These are phyloP conservation scores for Pestalotiopsis sp. DNA, from an alignment of 2,329 filamentous ascomycete genomes.

Conservation along the genomic window DNA sequence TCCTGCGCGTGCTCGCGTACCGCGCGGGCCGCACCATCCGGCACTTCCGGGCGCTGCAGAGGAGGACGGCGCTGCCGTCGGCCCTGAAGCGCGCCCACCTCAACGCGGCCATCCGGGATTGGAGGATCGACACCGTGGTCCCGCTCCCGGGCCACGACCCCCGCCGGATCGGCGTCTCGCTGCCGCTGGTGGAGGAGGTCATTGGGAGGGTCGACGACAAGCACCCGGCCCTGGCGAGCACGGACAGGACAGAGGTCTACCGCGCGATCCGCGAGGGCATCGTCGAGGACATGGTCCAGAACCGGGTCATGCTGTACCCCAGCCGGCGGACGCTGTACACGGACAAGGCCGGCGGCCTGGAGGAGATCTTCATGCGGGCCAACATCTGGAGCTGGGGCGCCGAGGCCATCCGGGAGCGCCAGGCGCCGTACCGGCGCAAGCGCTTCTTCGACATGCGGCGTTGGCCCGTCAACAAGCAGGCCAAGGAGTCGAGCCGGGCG, in stretches of 20 bases:
- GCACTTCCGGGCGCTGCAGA: conserved; percentile 22
- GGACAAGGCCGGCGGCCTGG: conserved; percentile 19
- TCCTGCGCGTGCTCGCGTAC: conserved; percentile 37
- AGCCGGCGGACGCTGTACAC: conserved; percentile 28
- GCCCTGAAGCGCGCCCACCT: neutral
- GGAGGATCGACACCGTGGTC: neutral
- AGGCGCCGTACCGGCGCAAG: conserved; percentile 29
- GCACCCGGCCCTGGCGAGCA: conserved; percentile 25
- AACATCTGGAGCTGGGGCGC: conserved; percentile 34
- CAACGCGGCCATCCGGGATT: neutral
- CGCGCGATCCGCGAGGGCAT: conserved; percentile 38
- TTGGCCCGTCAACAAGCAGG: conserved; percentile 48
- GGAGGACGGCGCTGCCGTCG: conserved; percentile 15
- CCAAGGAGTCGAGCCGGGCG: conserved; percentile 24
- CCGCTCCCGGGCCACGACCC: too few species aligned
- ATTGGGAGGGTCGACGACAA: neutral
- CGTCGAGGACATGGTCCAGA: conserved; percentile 44
- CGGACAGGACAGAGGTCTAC: conserved; percentile 19
- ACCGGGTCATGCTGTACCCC: conserved; percentile 44
- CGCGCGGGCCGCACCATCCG: conserved; percentile 39
- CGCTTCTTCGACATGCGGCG: conserved; percentile 47
- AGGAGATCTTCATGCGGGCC: conserved; percentile 23
- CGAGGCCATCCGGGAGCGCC: conserved; percentile 27
- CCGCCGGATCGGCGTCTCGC: neutral
- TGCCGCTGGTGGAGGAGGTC: neutral